Base-by-base conservation (phyloP, 179 eudicot genomes). In the Heliamphora pulchella region DNA sequence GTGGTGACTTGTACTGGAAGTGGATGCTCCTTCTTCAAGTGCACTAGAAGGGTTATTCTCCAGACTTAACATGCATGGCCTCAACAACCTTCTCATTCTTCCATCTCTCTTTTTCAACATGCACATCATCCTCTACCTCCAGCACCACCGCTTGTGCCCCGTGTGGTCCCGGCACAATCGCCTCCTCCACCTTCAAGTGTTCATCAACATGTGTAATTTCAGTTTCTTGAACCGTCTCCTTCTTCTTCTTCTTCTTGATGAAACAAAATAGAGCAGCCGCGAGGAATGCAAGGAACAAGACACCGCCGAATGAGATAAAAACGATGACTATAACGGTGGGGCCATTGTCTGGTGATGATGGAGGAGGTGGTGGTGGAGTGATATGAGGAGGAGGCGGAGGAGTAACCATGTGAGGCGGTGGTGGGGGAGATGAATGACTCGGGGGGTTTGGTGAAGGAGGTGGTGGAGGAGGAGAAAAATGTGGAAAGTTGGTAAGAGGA, bases 281-380 rank as follows among this genome's bases (percentile, higher is more conserved):
- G 18, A 93, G 85, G 81, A 93, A 91, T 63, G 90, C 93, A 2
- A 93, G 88, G 76, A 93, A 87, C 85, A 93, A 86, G n/a, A 93
- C 58, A 7, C 95, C 90, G 54, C 93, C 97, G 41, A 87, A 76
- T 1, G 94, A 89, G 53, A 89, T 87, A 47, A 91, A 87, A 13
- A 91, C 84, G 0, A 92, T 76, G n/a, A 93, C 70, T 58, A 93
- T 90, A 61, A 88, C 85, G 1, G 90, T 85, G 2, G 86, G 44
- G 61, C 54, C 39, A 5, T 89, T 82, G 90, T 55, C 88, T 86
- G 0, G 68, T 57, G 78, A 43, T 3, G 93, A 31, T 31, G 31
- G 90, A 69, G 93, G 81, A 68, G 90, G 83, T 5, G 88, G 84
- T 1, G 89, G 68, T 0, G 91, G 89, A 57, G 48, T 20, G 4